Evolutionary conservation across 306 rosid genomes (phyloP), one percentile per base, ranked within the genome.

Genomic region (Cicer yamashitae): DNA sequence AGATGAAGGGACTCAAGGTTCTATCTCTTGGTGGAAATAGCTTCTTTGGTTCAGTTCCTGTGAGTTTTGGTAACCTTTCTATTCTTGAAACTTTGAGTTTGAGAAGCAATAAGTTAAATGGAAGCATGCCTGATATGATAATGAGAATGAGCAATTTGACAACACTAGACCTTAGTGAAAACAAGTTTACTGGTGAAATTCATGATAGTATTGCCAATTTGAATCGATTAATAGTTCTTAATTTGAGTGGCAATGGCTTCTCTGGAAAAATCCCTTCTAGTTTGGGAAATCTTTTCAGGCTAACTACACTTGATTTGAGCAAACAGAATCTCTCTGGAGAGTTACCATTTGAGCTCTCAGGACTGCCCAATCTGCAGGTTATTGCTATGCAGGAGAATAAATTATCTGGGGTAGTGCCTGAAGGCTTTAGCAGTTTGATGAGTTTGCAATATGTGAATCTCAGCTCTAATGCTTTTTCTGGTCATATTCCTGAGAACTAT

Each of bases 401-500:
- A 74, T 67, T 93, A 15, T 88, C 90, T 41, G 97, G 97, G 39
- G 88, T 75, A 46, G 90, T 93, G 7, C 98, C 97, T 58, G 97
- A 93, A 78, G 98, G 98, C 20, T 93, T 93, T 70, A 93, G 98
- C 85, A 93, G 97, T 79, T 86, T 91, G 88, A 77, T 75, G 91
- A 85, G 94, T 77, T 79, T 93, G 83, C 81, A 82, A 30, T 76
- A 80, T 67, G 70, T 93, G 83, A 93, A 93, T 39, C 93, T 93
- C 34, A 93, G 97, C 45, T 84, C 89, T 34, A 93, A 93, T 82
- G 77, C 78, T 6, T 91, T 93, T 58, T 82, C 92, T 46, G 97
- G 96, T 63, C 82, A 82, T 22, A 86, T 93, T 74, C 94, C 98
- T 12, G 87, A 86, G 59, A 91, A 87, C 72, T 93, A 89, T 73